Evolutionary conservation across 768 basidiomycete genomes (phyloP).

Genomic region (Macrolepiota dolichaula): DNA sequence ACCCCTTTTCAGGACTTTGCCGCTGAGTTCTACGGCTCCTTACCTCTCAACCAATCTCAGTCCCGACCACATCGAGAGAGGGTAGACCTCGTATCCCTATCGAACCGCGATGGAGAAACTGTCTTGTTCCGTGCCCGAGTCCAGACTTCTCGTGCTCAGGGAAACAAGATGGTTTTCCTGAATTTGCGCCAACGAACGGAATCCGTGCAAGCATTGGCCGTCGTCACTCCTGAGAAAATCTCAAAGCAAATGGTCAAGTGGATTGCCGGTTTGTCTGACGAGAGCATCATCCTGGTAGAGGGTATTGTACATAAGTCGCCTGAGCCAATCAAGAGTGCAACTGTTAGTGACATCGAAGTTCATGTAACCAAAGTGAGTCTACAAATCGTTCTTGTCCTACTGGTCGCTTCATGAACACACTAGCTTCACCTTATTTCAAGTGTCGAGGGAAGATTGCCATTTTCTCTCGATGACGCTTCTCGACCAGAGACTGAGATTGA

Average conservation of each 20-base stretch:
- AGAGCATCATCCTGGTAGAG: conserved; percentile 91
- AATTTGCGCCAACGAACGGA: conserved; percentile 85
- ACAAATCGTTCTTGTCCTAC: neutral
- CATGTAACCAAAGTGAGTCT: conserved; percentile 70
- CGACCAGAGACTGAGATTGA: conserved; percentile 76
- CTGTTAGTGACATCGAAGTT: conserved; percentile 83
- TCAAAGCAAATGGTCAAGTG: conserved; percentile 99
- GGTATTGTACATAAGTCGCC: conserved; percentile 76
- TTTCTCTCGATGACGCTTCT: conserved; percentile 89
- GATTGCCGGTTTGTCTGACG: conserved; percentile 71
- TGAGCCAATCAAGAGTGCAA: conserved; percentile 89
- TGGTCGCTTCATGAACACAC: neutral
- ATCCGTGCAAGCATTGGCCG: conserved; percentile 83
- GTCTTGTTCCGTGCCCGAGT: conserved; percentile 88
- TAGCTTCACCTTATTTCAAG: conserved; percentile 83
- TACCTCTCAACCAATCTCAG: conserved; percentile 91
- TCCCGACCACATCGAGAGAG: conserved; percentile 61
- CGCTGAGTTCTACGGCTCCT: conserved; percentile 75
- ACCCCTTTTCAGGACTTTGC: conserved; percentile 62
- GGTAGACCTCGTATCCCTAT: conserved; percentile 63
- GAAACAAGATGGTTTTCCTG: conserved; percentile 94
- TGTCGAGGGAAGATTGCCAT: conserved; percentile 78
- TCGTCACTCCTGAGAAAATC: conserved; percentile 67
- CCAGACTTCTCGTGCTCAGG: conserved; percentile 88
- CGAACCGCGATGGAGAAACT: conserved; percentile 62